phyloP scores from a whole-genome alignment of 306 rosid genomes.

The Malus domestica region DNA sequence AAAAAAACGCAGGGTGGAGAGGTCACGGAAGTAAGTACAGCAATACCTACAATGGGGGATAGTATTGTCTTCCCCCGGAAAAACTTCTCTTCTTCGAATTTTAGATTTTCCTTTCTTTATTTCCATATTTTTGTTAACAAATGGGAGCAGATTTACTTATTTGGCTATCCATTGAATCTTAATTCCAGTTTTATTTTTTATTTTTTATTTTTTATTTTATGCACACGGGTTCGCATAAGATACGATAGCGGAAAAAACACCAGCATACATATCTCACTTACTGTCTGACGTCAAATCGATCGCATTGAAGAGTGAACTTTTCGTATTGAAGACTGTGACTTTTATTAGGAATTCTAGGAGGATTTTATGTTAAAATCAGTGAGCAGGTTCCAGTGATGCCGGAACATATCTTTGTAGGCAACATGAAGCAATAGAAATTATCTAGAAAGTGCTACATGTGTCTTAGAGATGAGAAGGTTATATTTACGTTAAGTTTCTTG shows the following conservation, averaged over 20 bases:
- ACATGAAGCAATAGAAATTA: neutral
- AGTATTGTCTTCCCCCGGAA: neutral
- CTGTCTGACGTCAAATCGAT: too few relatives aligned
- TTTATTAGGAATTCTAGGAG: neutral
- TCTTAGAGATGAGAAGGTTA: neutral
- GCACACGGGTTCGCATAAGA: too few relatives aligned
- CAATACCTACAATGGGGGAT: conserved; percentile 5
- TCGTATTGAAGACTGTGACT: neutral
- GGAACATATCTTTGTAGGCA: neutral
- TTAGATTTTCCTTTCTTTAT: neutral
- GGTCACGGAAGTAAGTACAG: conserved; percentile 72
- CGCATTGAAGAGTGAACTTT: too few relatives aligned
- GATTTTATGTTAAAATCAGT: neutral
- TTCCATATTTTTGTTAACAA: neutral
- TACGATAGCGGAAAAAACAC: too few relatives aligned
- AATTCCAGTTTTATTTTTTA: neutral
- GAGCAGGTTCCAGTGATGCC: too few relatives aligned
- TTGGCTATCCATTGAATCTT: neutral
- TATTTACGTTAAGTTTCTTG: conserved; percentile 7
- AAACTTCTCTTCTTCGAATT: neutral
- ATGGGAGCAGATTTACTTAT: neutral
- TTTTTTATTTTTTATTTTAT: too few relatives aligned
- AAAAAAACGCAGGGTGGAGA: conserved; percentile 92
- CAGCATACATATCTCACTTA: too few relatives aligned
- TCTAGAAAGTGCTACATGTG: neutral